phyloP scores from a whole-genome alignment of 176 grass and related monocot species.

The Aegilops bicornis region DNA sequence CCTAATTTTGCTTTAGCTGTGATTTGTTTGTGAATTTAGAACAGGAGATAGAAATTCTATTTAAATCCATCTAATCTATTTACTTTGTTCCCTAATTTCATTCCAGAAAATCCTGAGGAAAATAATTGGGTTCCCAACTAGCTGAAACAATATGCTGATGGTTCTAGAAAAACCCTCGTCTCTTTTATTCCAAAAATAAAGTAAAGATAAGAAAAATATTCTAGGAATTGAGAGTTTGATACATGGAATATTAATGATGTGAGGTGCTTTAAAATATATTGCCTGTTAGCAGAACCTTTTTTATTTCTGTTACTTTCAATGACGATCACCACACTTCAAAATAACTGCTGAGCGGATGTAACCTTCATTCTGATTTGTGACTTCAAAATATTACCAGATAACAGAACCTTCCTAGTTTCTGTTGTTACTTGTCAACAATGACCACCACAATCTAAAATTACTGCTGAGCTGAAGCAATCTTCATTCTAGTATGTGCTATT shows the following conservation, averaged over 20 bases:
- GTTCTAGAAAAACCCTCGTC: background rate
- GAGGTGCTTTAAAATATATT: slow-evolving; percentile 7
- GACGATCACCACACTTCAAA: background rate
- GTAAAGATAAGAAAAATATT: background rate
- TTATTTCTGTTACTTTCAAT: background rate
- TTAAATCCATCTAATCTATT: background rate
- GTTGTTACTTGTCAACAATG: background rate
- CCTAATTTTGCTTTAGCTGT: slow-evolving; percentile 11
- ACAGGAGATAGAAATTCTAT: background rate
- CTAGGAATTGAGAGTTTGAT: background rate
- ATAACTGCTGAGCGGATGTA: background rate
- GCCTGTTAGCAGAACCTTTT: background rate
- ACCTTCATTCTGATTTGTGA: background rate
- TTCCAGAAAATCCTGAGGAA: too few species aligned
- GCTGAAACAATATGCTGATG: background rate
- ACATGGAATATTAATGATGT: slow-evolving; percentile 1
- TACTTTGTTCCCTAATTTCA: too few species aligned
- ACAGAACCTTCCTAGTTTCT: background rate
- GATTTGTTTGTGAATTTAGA: background rate
- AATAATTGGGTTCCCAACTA: background rate
- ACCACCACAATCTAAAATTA: background rate
- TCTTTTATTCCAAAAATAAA: background rate
- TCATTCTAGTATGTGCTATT: slow-evolving; percentile 6
- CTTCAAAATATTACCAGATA: background rate
- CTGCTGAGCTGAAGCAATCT: slow-evolving; percentile 24